Conservation (phyloP, 441 rosid genomes). For the Erodium texanum region DNA sequence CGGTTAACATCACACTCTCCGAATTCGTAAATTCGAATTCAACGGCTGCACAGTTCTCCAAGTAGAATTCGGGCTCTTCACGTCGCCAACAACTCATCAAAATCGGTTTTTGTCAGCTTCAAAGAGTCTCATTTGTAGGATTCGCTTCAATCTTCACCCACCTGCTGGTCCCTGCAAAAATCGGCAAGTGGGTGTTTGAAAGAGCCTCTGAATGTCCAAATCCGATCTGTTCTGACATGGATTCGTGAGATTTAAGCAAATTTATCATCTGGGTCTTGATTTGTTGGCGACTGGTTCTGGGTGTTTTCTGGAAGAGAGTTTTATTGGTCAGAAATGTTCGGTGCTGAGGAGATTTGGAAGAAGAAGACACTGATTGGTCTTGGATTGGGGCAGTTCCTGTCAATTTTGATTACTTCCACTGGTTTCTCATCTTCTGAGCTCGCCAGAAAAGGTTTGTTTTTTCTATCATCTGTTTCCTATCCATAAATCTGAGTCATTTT, state of each 20-base stretch:
- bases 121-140: not conserved
- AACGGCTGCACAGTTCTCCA: not conserved
- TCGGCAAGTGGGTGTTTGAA: not conserved
- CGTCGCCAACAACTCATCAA: not conserved
- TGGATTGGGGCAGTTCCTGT: constrained; percentile 69
- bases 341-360: constrained; percentile 38
- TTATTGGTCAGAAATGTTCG: constrained; percentile 21
- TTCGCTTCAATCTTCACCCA: not conserved
- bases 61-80: not conserved
- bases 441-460: constrained; percentile 41
- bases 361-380: constrained; percentile 58
- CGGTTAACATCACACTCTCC: not conserved
- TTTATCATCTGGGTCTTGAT: not conserved
- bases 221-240: not conserved
- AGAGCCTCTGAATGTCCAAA: not conserved
- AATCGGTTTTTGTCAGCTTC: not conserved
- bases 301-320: too few species aligned
- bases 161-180: not conserved
- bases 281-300: not conserved
- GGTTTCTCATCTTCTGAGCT: constrained; percentile 57
- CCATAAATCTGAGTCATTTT: not conserved
- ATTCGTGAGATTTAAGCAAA: not conserved
- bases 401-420: constrained; percentile 62
- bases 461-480: not conserved
- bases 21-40: not conserved